These are phyloP conservation scores for Suillus weaverae DNA, from an alignment of 768 basidiomycete species.

Conservation along the genomic window DNA sequence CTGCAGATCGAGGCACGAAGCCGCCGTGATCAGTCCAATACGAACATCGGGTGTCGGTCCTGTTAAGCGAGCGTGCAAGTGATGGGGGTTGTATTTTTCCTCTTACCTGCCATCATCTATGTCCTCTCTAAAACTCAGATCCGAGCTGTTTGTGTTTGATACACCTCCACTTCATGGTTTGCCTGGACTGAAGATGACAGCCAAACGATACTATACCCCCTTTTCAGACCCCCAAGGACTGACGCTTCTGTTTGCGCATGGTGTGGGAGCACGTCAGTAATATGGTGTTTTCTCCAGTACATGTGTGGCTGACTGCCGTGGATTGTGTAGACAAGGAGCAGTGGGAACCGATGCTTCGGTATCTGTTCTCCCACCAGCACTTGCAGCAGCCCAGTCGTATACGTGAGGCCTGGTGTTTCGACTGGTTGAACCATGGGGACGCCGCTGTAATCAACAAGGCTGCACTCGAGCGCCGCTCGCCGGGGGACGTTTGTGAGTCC, in stretches of 20 bases:
- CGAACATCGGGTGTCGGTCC: background rate
- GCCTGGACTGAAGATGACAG: constrained; percentile 40
- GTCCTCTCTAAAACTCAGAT: background rate
- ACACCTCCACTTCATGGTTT: constrained; percentile 7
- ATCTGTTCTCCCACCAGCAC: constrained; percentile 35
- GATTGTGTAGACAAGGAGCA: constrained; percentile 50
- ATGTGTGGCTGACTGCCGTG: background rate
- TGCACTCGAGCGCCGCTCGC: constrained; percentile 29
- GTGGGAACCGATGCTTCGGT: constrained; percentile 50
- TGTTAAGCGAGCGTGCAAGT: background rate
- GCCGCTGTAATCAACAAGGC: constrained; percentile 44
- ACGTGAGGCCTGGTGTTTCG: constrained; percentile 51
- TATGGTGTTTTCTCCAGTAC: background rate
- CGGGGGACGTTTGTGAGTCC: constrained; percentile 38
- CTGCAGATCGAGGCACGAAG: constrained; percentile 1
- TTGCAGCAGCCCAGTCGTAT: constrained; percentile 25
- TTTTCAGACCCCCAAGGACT: constrained; percentile 35
- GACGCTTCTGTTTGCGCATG: constrained; percentile 49
- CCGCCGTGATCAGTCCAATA: background rate
- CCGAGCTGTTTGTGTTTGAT: constrained; percentile 8
- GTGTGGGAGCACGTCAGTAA: constrained; percentile 46
- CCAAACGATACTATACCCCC: constrained; percentile 42
- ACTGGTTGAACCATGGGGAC: constrained; percentile 53
- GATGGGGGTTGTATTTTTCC: background rate
- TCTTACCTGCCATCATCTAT: background rate